Evolutionary conservation across 768 basidiomycete genomes (phyloP).

Genomic region (Naganishia randhawae): DNA sequence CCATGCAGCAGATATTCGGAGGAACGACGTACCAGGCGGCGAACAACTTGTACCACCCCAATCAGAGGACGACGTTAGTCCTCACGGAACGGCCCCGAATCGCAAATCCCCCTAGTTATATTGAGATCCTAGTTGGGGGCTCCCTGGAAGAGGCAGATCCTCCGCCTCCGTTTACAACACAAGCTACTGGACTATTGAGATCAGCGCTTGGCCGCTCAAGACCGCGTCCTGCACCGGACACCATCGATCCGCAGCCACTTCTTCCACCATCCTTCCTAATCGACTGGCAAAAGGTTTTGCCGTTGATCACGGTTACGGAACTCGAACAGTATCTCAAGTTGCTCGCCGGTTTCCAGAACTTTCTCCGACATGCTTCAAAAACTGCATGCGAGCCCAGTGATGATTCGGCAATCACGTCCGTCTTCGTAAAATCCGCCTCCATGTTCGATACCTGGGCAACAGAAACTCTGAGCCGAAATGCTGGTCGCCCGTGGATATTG

Average conservation of each 20-base stretch:
- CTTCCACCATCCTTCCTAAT: neutral
- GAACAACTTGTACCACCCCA: constrained; percentile 6
- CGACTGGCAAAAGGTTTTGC: constrained; percentile 2
- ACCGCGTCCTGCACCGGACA: neutral
- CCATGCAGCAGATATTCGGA: constrained; percentile 4
- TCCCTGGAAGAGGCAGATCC: neutral
- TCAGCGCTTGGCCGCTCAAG: neutral
- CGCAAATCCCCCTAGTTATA: neutral
- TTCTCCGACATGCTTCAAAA: neutral
- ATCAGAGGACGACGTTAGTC: neutral
- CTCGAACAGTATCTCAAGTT: neutral
- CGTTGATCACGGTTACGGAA: neutral
- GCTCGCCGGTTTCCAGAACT: neutral
- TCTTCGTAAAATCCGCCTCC: neutral
- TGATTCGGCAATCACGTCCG: neutral
- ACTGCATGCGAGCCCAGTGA: neutral
- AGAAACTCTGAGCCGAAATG: neutral
- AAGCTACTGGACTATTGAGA: neutral
- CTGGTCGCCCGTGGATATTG: neutral
- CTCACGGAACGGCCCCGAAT: neutral
- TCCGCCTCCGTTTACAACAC: neutral
- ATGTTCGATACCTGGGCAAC: constrained; percentile 4
- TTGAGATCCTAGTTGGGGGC: neutral
- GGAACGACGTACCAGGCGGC: neutral
- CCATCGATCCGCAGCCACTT: neutral